These are phyloP conservation scores for Brassica nigra DNA, from an alignment of 345 rosid genomes.

Conservation along the genomic window DNA sequence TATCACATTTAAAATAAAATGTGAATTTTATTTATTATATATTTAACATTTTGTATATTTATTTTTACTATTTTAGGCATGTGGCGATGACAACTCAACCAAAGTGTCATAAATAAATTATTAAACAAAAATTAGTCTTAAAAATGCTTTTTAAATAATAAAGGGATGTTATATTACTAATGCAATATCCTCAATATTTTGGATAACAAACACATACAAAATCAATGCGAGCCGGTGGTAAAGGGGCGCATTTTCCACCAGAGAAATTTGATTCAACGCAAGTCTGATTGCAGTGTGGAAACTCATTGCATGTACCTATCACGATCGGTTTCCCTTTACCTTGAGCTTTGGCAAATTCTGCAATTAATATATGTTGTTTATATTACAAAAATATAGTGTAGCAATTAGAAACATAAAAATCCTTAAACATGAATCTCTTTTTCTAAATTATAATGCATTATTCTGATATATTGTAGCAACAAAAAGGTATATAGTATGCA, in stretches of 20 bases:
- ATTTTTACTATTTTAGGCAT: no score
- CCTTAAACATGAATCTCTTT: neutral
- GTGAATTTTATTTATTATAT: no score
- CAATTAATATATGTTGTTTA: neutral
- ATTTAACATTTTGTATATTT: no score
- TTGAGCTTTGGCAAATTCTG: neutral
- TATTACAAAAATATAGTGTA: neutral
- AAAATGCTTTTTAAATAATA: neutral
- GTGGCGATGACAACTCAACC: no score
- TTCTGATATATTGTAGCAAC: neutral
- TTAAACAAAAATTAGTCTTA: no score
- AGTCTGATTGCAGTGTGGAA: neutral
- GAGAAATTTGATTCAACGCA: neutral
- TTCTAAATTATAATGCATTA: neutral
- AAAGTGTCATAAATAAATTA: no score
- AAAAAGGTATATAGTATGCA: neutral
- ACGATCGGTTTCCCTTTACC: neutral
- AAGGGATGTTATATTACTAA: neutral
- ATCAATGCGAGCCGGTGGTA: neutral
- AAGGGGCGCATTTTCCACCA: neutral
- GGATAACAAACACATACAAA: slow-evolving; percentile 1
- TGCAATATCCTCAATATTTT: neutral
- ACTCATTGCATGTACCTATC: neutral
- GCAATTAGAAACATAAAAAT: neutral
- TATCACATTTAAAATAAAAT: no score